Percentiles rank a stretch among this genome's conserved stretches.
Conservation (phyloP, 352 stramenopile genomes). For the Globisporangium sylvaticum region DNA sequence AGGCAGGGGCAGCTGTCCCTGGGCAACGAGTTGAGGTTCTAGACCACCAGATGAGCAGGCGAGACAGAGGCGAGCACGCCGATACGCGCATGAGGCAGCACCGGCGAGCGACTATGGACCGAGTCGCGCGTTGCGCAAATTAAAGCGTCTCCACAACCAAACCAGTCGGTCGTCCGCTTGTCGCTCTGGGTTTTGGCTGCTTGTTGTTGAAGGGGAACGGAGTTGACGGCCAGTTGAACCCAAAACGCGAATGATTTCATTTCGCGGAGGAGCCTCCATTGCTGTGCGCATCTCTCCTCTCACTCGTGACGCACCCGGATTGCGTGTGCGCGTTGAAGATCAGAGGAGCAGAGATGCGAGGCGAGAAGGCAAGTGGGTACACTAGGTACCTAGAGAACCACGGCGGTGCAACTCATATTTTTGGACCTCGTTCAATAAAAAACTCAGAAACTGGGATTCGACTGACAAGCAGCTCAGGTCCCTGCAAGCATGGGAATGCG, state of each 20-base stretch:
- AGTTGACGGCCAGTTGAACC: conserved; percentile 8
- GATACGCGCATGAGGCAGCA: not conserved
- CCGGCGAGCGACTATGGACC: not conserved
- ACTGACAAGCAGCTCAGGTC: not conserved
- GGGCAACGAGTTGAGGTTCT: not conserved
- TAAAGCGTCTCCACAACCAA: not conserved
- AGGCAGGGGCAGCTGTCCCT: not conserved
- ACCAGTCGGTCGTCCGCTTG: not conserved
- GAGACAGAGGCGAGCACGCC: not conserved
- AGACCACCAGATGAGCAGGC: not conserved
- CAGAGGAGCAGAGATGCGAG: not conserved
- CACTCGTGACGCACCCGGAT: not conserved
- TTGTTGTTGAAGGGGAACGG: not conserved
- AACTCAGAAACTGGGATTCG: not conserved
- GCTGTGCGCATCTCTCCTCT: not conserved
- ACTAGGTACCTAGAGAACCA: not conserved
- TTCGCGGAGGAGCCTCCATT: not conserved
- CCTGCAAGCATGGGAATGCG: not conserved
- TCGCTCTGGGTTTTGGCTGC: not conserved
- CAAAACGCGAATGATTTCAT: not conserved
- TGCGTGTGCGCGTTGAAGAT: conserved; percentile 8
- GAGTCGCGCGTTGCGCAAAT: not conserved
- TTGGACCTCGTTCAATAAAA: not conserved
- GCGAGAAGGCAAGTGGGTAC: conserved; percentile 4
- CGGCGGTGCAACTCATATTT: not conserved